Evolutionary conservation across 768 basidiomycete genomes (phyloP), one percentile per base, ranked within the genome.

Genomic region (Termitomyces sp.): DNA sequence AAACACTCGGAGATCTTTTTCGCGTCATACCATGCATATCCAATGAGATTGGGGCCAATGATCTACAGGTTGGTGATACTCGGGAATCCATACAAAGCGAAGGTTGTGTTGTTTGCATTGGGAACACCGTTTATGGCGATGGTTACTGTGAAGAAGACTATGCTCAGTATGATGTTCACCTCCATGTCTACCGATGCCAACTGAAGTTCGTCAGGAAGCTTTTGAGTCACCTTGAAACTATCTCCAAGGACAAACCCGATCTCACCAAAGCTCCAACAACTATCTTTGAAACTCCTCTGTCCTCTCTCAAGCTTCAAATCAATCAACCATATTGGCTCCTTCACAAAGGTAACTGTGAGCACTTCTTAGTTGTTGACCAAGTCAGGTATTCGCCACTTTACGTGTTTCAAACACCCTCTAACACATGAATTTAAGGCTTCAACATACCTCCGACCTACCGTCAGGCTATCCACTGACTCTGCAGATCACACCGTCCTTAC

Each of bases 321-420:
- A 82, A 89, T 62, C 79, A 88, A 64, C 93, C 93, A 0, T 93
- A 94, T 62, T 91, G 88, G 85, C 73, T 93, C 55, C 74, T 93
- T 18, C 92, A 94, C 65, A 80, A 81, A 54, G 92, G 91, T 34
- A 87, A 83, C 64, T 94, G 92, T 66, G 90, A 93, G 63, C 92
- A 94, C 65, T 89, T 86, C 67, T 62, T 92, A 22, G 80, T 88
- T 22, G 61, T 93, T 39, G 85, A 91, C 58, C 81, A 88, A 61
- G 86, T 94, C 59, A 80, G 93, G 92, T 83, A 64, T 70, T 55
- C 33, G 27, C 32, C 27, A 33, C 16, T 52, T 26, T 18, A 4
- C 44, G 37, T 12, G 9, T 33, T 18, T 9, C 50, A 56, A 42
- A 39, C 27, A 63, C 37, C 54, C 36, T 30, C 53, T 22, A 27